phyloP scores from a whole-genome alignment of 1,284 basidiomycete genomes.

The Cystobasidium pallidum region DNA sequence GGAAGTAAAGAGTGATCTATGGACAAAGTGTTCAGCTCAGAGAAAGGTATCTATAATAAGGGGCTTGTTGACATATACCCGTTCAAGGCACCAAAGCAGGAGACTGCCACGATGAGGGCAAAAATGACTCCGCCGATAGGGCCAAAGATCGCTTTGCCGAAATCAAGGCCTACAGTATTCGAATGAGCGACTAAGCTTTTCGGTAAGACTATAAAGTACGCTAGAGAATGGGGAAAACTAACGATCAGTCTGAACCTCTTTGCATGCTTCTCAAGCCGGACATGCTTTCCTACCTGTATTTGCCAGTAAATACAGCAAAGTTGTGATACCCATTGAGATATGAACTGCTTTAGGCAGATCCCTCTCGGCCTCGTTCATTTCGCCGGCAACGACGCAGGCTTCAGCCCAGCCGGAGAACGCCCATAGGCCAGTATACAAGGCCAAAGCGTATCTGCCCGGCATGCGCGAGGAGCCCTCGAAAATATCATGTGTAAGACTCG shows the following conservation, averaged over 20 bases:
- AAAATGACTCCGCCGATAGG: conserved; percentile 82
- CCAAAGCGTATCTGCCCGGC: conserved; percentile 84
- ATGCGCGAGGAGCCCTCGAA: conserved; percentile 76
- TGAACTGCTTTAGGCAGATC: conserved; percentile 90
- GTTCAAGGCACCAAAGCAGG: conserved; percentile 90
- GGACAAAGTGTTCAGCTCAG: background rate
- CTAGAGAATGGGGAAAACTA: no score
- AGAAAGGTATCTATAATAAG: background rate
- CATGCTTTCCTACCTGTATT: conserved; percentile 9
- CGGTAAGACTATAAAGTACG: conserved; percentile 90
- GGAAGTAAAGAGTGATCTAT: conserved; percentile 50
- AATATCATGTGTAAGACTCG: conserved; percentile 59
- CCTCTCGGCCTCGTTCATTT: conserved; percentile 79
- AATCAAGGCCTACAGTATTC: conserved; percentile 94
- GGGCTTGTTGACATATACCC: conserved; percentile 54
- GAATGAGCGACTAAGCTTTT: conserved; percentile 63
- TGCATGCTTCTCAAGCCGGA: background rate
- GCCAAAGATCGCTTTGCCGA: conserved; percentile 83
- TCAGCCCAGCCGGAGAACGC: conserved; percentile 64
- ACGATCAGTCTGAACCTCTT: no score
- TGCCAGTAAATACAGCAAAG: conserved; percentile 59
- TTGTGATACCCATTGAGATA: conserved; percentile 77
- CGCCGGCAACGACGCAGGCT: conserved; percentile 80
- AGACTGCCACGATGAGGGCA: conserved; percentile 86
- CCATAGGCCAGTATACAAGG: conserved; percentile 93